Conservation (phyloP, 176 grass and related monocot genomes). For the Ensete ventricosum region DNA sequence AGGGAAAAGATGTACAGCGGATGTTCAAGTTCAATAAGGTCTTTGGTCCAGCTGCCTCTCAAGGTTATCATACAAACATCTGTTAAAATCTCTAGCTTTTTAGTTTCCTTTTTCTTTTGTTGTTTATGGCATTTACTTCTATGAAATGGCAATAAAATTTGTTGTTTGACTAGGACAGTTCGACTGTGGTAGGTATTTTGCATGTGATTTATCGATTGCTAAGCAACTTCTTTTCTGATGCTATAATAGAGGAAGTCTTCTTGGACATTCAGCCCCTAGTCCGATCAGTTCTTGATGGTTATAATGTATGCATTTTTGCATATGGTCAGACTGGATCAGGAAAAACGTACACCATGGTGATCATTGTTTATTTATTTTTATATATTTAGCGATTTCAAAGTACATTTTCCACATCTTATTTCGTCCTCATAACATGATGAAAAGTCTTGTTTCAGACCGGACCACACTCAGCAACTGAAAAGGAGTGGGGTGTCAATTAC, state of each 20-base stretch:
- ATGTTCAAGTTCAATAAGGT: conserved; percentile 9
- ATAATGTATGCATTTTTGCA: conserved; percentile 6
- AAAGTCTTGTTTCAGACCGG: background rate
- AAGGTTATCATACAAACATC: background rate
- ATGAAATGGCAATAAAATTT: background rate
- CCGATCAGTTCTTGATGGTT: conserved; percentile 7
- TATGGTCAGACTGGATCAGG: conserved; percentile 10
- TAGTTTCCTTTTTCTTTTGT: background rate
- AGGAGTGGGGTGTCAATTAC: conserved; percentile 11
- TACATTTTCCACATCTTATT: background rate
- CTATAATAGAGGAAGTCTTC: background rate
- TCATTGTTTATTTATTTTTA: background rate
- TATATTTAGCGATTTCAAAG: background rate
- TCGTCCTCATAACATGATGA: background rate
- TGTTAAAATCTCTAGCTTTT: no score
- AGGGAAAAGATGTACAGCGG: background rate
- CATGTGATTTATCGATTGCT: background rate
- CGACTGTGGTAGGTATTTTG: background rate
- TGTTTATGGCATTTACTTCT: background rate
- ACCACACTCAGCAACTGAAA: background rate
- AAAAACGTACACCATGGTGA: conserved; percentile 8
- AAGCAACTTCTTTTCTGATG: background rate
- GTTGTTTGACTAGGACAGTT: background rate
- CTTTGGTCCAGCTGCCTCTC: background rate
- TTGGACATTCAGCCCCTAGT: conserved; percentile 1